A percentile compares a stretch with the other conserved stretches of the same genome.
phyloP scores from a whole-genome alignment of 2,329 filamentous ascomycete species.

The Huntiella decipiens region DNA sequence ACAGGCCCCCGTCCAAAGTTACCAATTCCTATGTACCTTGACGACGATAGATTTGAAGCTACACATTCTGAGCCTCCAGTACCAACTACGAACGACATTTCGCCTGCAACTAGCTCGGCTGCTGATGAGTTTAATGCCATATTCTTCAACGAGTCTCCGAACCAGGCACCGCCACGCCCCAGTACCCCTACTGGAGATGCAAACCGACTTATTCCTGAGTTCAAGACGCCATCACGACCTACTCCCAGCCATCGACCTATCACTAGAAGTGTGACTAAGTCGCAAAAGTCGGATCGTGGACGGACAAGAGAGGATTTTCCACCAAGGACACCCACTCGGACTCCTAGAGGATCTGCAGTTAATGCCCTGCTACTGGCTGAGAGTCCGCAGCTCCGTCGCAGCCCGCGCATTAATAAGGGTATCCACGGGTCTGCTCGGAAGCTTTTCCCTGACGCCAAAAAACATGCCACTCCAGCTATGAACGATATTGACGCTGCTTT shows the following conservation, averaged over 20 bases:
- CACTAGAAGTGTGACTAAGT: slow-evolving; percentile 40
- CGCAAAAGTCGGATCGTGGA: slow-evolving; percentile 28
- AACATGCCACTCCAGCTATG: slow-evolving; percentile 2
- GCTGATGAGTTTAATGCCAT: slow-evolving; percentile 36
- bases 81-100: no score
- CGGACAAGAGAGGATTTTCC: slow-evolving; percentile 25
- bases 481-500: slow-evolving; percentile 11
- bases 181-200: slow-evolving; percentile 19
- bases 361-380: slow-evolving; percentile 14
- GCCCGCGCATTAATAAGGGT: slow-evolving; percentile 19
- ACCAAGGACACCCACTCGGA: slow-evolving; percentile 31
- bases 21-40: no score
- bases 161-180: slow-evolving; percentile 29
- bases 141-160: slow-evolving; percentile 26
- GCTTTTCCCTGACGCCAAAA: slow-evolving; percentile 4
- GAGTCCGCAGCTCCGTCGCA: slow-evolving; percentile 23
- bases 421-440: neutral
- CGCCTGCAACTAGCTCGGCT: neutral
- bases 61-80: no score
- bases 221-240: slow-evolving; percentile 46
- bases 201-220: slow-evolving; percentile 21
- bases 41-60: no score
- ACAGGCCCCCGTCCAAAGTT: no score
- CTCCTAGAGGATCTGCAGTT: slow-evolving; percentile 18
- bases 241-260: slow-evolving; percentile 41